Evolutionary conservation across 352 stramenopile genomes (phyloP).

Genomic region (Bremia lactucae): DNA sequence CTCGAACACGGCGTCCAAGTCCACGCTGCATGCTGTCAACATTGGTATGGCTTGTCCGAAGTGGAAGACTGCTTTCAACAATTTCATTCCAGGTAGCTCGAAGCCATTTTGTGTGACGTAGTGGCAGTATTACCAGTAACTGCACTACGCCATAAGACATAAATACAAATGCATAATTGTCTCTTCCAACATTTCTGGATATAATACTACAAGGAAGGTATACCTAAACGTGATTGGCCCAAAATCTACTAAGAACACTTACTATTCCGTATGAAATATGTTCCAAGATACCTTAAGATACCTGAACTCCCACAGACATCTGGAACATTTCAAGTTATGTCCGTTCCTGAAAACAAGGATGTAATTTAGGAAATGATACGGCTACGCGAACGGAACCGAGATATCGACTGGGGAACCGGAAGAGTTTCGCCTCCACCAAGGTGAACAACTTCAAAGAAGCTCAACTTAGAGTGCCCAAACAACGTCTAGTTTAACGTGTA

Average conservation of each 20-base stretch:
- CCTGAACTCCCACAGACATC: neutral
- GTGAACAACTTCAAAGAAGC: neutral
- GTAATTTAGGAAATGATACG: conserved; percentile 4
- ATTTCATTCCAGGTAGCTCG: too few relatives aligned
- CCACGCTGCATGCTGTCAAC: too few relatives aligned
- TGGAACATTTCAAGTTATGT: neutral
- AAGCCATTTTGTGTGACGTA: too few relatives aligned
- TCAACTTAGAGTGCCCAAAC: conserved; percentile 1
- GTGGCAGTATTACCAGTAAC: too few relatives aligned
- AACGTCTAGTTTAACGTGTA: conserved; percentile 1
- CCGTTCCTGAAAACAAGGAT: neutral
- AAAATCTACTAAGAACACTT: neutral
- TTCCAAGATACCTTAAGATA: neutral
- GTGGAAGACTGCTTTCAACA: too few relatives aligned
- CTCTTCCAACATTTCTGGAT: too few relatives aligned
- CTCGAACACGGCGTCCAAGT: too few relatives aligned
- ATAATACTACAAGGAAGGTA: too few relatives aligned
- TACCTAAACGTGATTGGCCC: too few relatives aligned
- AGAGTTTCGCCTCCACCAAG: neutral
- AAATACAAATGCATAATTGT: too few relatives aligned
- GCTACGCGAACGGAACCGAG: conserved; percentile 11
- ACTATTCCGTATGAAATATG: neutral
- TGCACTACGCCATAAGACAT: too few relatives aligned
- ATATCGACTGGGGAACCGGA: conserved; percentile 6
- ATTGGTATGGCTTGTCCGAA: too few relatives aligned